A percentile compares a stretch with the other conserved stretches of the same genome.
These are phyloP conservation scores for Thymus mandschuricus DNA, from an alignment of 257 asterid species.

Conservation along the genomic window DNA sequence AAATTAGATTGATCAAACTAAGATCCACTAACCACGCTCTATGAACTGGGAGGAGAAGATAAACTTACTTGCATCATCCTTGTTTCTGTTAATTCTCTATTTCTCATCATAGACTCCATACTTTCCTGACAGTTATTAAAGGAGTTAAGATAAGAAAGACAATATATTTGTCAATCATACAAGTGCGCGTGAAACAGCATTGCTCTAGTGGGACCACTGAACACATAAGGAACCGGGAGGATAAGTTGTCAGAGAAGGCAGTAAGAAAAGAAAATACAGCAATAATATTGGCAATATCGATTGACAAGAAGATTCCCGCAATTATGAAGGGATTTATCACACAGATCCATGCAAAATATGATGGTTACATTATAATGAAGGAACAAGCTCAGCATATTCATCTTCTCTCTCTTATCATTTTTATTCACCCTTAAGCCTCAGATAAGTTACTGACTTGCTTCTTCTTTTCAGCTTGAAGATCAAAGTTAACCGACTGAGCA, in stretches of 20 bases:
- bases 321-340: constrained; percentile 22
- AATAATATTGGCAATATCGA: constrained; percentile 9
- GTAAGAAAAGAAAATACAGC: constrained; percentile 2
- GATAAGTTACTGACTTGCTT: not conserved
- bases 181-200: constrained; percentile 11
- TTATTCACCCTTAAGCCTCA: not conserved
- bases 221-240: constrained; percentile 19
- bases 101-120: constrained; percentile 90
- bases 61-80: constrained; percentile 97
- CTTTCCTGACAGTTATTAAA: constrained; percentile 60
- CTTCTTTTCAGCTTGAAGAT: constrained; percentile 18
- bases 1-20: constrained; percentile 30
- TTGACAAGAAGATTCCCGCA: constrained; percentile 11
- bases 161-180: constrained; percentile 25
- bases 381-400: constrained; percentile 17
- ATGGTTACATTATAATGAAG: constrained; percentile 16
- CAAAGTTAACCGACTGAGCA: constrained; percentile 15
- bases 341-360: constrained; percentile 20
- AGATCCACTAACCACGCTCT: constrained; percentile 34
- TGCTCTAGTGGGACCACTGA: constrained; percentile 17
- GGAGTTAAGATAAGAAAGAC: constrained; percentile 21
- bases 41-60: constrained; percentile 6
- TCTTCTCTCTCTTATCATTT: constrained; percentile 7
- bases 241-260: constrained; percentile 14
- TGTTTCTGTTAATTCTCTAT: constrained; percentile 96